phyloP scores from a whole-genome alignment of 176 grass and related monocot genomes.

The Pontederia crassipes region DNA sequence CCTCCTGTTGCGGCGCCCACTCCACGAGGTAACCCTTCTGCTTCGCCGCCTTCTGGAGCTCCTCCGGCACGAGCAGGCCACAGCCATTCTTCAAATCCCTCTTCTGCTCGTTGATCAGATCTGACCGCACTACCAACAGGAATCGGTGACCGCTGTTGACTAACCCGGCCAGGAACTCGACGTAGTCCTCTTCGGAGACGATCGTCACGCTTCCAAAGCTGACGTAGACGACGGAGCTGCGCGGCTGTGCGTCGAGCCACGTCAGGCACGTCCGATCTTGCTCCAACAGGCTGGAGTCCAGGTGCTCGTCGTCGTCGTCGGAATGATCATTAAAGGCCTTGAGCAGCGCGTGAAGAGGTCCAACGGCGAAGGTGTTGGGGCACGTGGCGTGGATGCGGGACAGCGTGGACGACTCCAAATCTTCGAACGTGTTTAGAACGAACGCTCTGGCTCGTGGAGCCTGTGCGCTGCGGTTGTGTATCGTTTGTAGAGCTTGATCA shows the following conservation, averaged over 20 bases:
- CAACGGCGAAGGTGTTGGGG: constrained; percentile 1
- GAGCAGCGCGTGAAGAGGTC: constrained; percentile 1
- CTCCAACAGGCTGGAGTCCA: constrained; percentile 24
- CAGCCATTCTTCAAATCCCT: neutral
- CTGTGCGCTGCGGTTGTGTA: constrained; percentile 12
- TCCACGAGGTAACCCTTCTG: constrained; percentile 21
- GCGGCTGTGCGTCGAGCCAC: constrained; percentile 41
- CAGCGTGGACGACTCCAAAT: neutral
- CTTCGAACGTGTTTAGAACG: constrained; percentile 9
- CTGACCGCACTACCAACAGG: constrained; percentile 47
- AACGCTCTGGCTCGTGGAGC: neutral
- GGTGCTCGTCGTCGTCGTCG: neutral
- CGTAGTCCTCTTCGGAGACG: constrained; percentile 20
- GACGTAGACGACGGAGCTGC: constrained; percentile 44
- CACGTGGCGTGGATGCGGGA: neutral
- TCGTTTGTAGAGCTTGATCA: constrained; percentile 8
- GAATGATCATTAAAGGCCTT: neutral
- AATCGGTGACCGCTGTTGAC: constrained; percentile 26
- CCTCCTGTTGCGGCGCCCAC: constrained; percentile 56
- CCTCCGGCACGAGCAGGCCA: neutral
- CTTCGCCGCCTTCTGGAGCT: neutral
- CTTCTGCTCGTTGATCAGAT: constrained; percentile 12
- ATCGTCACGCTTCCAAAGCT: constrained; percentile 45
- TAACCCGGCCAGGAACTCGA: constrained; percentile 29
- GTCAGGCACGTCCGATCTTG: constrained; percentile 26